Conservation (phyloP, 2,329 filamentous ascomycete genomes). For the Geosmithia putterillii region DNA sequence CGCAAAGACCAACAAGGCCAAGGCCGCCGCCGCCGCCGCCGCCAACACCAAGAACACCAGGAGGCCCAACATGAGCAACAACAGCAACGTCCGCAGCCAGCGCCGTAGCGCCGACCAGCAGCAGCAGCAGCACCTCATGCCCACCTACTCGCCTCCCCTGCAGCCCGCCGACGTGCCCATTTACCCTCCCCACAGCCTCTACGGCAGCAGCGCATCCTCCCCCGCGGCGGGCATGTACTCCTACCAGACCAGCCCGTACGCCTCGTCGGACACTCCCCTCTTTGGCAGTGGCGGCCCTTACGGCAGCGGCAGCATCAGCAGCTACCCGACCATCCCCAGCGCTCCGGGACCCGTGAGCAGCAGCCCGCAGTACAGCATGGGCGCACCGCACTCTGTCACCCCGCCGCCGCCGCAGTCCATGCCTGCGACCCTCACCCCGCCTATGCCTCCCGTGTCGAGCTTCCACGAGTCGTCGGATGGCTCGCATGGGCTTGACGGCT, state of each 20-base stretch:
- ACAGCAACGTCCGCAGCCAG: not conserved
- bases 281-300: not conserved
- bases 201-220: no score
- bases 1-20: conserved; percentile 12
- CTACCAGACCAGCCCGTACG: not conserved
- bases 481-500: not conserved
- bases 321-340: not conserved
- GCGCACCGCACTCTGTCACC: not conserved
- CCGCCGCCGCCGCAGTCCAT: not conserved
- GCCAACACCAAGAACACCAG: conserved; percentile 1
- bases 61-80: not conserved
- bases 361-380: not conserved
- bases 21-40: conserved; percentile 7
- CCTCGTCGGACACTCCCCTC: not conserved
- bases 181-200: no score
- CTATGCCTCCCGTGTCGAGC: not conserved
- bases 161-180: conserved; percentile 49
- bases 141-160: conserved; percentile 57
- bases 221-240: not conserved
- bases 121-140: conserved; percentile 42
- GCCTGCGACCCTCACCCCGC: not conserved
- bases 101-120: not conserved
- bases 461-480: not conserved
- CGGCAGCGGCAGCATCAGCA: not conserved
- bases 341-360: no score